These are phyloP conservation scores for Crepidotus variabilis DNA, from an alignment of 768 basidiomycete species.

Conservation along the genomic window DNA sequence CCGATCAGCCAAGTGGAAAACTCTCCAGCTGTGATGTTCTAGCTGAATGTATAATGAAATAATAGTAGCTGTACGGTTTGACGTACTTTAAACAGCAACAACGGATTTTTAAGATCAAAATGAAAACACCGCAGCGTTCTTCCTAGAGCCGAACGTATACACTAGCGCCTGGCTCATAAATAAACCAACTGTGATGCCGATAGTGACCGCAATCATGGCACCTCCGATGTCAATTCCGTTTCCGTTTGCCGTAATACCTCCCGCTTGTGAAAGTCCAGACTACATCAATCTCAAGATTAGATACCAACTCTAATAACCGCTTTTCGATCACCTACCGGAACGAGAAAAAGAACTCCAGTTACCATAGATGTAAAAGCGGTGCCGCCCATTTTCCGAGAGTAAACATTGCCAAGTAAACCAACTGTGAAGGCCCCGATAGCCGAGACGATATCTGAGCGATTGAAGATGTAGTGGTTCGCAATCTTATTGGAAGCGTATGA, in stretches of 20 bases:
- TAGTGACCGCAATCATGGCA: constrained; percentile 87
- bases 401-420: constrained; percentile 74
- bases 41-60: constrained; percentile 17
- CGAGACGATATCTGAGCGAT: constrained; percentile 79
- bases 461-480: constrained; percentile 82
- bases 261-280: constrained; percentile 85
- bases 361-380: constrained; percentile 92
- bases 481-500: constrained; percentile 78
- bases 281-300: constrained; percentile 22
- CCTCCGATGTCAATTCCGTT: constrained; percentile 82
- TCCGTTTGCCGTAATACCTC: constrained; percentile 78
- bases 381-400: constrained; percentile 78
- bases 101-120: constrained; percentile 38
- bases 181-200: constrained; percentile 85
- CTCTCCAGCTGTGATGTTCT: constrained; percentile 89
- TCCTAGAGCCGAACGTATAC: constrained; percentile 81
- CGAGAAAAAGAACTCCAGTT: constrained; percentile 81
- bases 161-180: constrained; percentile 88
- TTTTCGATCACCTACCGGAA: constrained; percentile 57
- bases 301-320: not conserved
- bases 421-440: constrained; percentile 84
- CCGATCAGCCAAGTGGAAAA: constrained; percentile 86
- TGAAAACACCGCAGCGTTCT: constrained; percentile 83
- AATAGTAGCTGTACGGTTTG: not conserved
- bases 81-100: not conserved